Conservation (phyloP, 768 basidiomycete genomes). For the Sarcomyxa edulis region DNA sequence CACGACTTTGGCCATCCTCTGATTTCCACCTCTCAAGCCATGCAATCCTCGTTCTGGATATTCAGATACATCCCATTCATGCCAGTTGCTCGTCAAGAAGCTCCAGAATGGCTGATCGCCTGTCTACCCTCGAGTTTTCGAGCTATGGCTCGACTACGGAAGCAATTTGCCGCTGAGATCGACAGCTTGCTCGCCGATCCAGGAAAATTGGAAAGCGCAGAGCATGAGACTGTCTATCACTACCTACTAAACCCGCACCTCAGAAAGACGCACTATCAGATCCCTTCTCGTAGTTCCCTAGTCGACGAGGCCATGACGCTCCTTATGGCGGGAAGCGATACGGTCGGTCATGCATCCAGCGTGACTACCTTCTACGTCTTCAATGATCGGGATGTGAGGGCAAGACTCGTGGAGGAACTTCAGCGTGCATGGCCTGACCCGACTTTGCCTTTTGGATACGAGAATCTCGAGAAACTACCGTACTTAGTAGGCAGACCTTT, state of each 20-base stretch:
- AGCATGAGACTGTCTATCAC: slow-evolving; percentile 23
- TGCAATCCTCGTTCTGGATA: slow-evolving; percentile 4
- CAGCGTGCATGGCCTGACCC: slow-evolving; percentile 35
- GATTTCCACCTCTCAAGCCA: slow-evolving; percentile 5
- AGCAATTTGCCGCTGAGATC: slow-evolving; percentile 14
- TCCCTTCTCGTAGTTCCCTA: slow-evolving; percentile 20
- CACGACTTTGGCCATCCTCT: slow-evolving; percentile 25
- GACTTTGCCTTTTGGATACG: slow-evolving; percentile 21
- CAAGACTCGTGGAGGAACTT: slow-evolving; percentile 25
- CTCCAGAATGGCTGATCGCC: slow-evolving; percentile 1
- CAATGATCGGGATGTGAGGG: slow-evolving; percentile 20
- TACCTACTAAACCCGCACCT: slow-evolving; percentile 14
- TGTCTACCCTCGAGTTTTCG: slow-evolving; percentile 6
- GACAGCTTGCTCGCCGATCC: slow-evolving; percentile 21
- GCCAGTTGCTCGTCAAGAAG: neutral
- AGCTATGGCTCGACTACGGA: slow-evolving; percentile 11
- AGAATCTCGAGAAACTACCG: slow-evolving; percentile 37
- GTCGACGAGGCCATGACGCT: slow-evolving; percentile 30
- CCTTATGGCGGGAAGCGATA: slow-evolving; percentile 39
- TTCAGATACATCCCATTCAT: slow-evolving; percentile 10
- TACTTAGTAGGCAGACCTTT: slow-evolving; percentile 35
- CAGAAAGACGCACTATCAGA: slow-evolving; percentile 3
- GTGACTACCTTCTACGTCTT: slow-evolving; percentile 31
- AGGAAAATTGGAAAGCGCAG: slow-evolving; percentile 12
- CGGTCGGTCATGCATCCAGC: slow-evolving; percentile 33